Conservation (phyloP, 2,329 filamentous ascomycete species). For the Fusarium pseudonygamai region DNA sequence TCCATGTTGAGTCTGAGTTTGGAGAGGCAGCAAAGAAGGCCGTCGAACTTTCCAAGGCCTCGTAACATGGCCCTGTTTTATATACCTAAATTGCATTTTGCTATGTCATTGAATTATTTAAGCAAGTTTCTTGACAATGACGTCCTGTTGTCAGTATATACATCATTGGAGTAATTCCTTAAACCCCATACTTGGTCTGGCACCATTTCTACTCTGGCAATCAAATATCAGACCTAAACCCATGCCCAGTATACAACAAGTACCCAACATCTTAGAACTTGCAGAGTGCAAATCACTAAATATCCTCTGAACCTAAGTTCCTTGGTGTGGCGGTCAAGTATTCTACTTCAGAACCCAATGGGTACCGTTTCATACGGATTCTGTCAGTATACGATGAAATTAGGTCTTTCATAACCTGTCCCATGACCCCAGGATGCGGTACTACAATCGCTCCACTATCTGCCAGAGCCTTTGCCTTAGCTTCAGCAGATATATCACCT, state of each 20-base stretch:
- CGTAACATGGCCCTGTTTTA: neutral
- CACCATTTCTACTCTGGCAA: no score
- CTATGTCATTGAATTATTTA: rapidly evolving
- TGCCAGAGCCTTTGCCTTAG: slow-evolving; percentile 48
- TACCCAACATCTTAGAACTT: neutral
- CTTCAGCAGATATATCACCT: slow-evolving; percentile 46
- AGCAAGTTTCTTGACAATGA: rapidly evolving
- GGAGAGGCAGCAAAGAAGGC: neutral
- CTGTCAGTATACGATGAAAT: slow-evolving; percentile 16
- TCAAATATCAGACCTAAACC: neutral
- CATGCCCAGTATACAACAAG: neutral
- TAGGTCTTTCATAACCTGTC: slow-evolving; percentile 46
- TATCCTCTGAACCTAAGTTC: neutral
- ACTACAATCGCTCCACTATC: slow-evolving; percentile 51
- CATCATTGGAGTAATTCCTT: rapidly evolving
- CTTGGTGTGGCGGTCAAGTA: no score
- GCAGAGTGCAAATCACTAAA: neutral
- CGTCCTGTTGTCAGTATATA: rapidly evolving
- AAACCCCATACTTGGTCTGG: neutral
- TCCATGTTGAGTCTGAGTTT: neutral
- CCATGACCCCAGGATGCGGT: slow-evolving; percentile 52
- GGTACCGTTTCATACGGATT: no score
- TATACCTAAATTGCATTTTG: neutral
- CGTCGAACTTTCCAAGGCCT: neutral
- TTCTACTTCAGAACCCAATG: no score